These are phyloP conservation scores for Coleophoma cylindrospora DNA, from an alignment of 2,329 filamentous ascomycete genomes.

Conservation along the genomic window DNA sequence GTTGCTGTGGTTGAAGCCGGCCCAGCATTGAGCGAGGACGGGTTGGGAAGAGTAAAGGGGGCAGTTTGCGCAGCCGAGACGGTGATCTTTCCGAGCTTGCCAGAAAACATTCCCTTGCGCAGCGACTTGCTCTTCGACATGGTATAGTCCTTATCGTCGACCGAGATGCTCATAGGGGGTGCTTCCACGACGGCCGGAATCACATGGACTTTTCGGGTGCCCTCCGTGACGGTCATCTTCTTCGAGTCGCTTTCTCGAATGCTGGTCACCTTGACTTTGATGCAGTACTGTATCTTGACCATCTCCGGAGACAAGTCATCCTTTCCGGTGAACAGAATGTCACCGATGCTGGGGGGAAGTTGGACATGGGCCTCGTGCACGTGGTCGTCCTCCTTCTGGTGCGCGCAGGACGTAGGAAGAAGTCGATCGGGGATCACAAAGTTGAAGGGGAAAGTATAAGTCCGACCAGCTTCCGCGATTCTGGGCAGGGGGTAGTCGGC, in stretches of 20 bases:
- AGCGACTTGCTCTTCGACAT: conserved; percentile 22
- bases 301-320: conserved; percentile 26
- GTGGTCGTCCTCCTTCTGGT: conserved; percentile 15
- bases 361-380: conserved; percentile 25
- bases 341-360: conserved; percentile 25
- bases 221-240: conserved; percentile 17
- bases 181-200: conserved; percentile 21
- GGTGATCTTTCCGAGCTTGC: conserved; percentile 26
- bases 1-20: conserved; percentile 21
- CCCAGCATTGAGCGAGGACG: conserved; percentile 5
- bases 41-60: conserved; percentile 22
- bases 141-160: conserved; percentile 15
- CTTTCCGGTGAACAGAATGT: conserved; percentile 8
- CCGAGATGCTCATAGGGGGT: conserved; percentile 21
- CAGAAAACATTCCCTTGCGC: conserved; percentile 26
- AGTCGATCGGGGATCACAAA: conserved; percentile 26
- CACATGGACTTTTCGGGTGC: conserved; percentile 18
- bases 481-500: conserved; percentile 21
- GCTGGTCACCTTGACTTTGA: conserved; percentile 22
- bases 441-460: conserved; percentile 25
- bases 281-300: conserved; percentile 21
- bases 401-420: conserved; percentile 22
- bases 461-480: conserved; percentile 23
- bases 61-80: conserved; percentile 22
- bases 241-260: conserved; percentile 13